Evolutionary conservation across 805 yeast genomes (phyloP), one percentile per base, ranked within the genome.

Genomic region (Kodamaea fukazawae): DNA sequence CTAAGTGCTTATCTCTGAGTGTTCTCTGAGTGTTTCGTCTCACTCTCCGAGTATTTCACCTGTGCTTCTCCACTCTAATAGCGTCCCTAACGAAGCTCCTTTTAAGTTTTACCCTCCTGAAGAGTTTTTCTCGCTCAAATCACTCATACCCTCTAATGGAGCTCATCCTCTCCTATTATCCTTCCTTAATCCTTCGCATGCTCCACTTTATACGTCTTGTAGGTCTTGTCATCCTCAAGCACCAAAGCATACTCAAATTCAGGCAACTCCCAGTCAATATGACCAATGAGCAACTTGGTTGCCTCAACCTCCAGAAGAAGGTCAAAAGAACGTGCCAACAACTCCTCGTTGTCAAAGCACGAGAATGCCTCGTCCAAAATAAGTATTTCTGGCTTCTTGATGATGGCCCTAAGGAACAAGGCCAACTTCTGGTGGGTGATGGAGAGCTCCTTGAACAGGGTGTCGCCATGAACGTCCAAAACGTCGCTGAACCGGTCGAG

Each of bases 311-410:
- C 34, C 23, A 6, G 5, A 5, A 20, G 8, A n/a, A 27, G 7
- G 15, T 27, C 30, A 27, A 27, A 27, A 10, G 8, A 27, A 5
- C 7, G 5, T 5, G 13, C 15, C 55, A 68, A 55, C 27, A 67
- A 40, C 31, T 46, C 51, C 63, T 70, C 75, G 38, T 79, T 81
- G 29, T 83, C 86, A 93, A 91, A 86, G 11, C 89, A 95, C 15
- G 96, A 86, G 43, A 91, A 78, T 0, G 98, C 95, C 65, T 91
- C 99, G 60, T 91, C 99, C 2, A 91, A 66, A 34, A 91, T 83
- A 38, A 91, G 67, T 1, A 91, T 64, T 35, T 78, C 75, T 0
- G 99, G 99, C 46, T 77, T 67, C 57, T 86, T 87, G 30, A 87
- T 71, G 12, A 91, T 54, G 2, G 96, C 83, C 41, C 99, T 70